These are phyloP conservation scores for Turnera subulata DNA, from an alignment of 345 rosid species.

Conservation along the genomic window DNA sequence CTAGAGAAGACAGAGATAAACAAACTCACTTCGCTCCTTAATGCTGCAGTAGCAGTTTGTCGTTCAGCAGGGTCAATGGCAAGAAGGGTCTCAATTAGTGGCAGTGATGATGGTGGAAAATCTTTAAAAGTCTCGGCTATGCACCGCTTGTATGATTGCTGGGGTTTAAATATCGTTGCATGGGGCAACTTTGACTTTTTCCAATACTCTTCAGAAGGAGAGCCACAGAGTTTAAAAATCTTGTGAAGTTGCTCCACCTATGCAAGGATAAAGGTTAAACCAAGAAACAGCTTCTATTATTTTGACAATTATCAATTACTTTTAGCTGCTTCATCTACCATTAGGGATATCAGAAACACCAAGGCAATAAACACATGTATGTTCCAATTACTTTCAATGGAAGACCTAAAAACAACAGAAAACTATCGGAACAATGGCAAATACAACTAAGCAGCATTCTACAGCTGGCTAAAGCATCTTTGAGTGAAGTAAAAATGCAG, in stretches of 20 bases:
- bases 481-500: slow-evolving; percentile 1
- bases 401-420: no score
- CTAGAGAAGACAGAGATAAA: not conserved
- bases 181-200: slow-evolving; percentile 73
- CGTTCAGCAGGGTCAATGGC: slow-evolving; percentile 73
- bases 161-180: slow-evolving; percentile 77
- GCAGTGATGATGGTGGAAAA: slow-evolving; percentile 64
- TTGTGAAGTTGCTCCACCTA: slow-evolving; percentile 82
- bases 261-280: not conserved
- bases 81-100: slow-evolving; percentile 62
- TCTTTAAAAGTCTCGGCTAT: slow-evolving; percentile 63
- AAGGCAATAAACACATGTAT: no score
- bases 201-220: slow-evolving; percentile 81
- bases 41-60: slow-evolving; percentile 61
- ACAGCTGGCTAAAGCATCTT: not conserved
- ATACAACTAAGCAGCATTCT: not conserved
- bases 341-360: no score
- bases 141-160: slow-evolving; percentile 64
- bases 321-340: no score
- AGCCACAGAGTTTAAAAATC: slow-evolving; percentile 73
- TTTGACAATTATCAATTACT: no score
- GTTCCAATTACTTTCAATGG: no score
- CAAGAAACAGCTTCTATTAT: slow-evolving; percentile 3
- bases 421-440: no score
- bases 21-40: slow-evolving; percentile 59